phyloP scores from a whole-genome alignment of 345 rosid genomes.

The Draba incana region DNA sequence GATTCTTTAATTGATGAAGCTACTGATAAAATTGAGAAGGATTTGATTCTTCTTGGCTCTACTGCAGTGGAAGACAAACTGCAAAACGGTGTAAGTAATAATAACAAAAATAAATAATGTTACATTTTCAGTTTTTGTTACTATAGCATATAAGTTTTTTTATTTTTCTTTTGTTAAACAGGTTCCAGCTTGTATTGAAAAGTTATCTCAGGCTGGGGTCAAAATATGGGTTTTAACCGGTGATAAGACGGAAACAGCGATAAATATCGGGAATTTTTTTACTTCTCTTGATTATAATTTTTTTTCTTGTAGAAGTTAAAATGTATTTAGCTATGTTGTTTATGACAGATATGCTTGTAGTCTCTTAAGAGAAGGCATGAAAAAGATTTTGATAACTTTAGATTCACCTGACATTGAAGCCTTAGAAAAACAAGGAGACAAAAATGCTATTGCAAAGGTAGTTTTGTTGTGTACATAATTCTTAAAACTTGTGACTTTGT shows the following conservation, averaged over 20 bases:
- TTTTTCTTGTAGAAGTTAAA: constrained; percentile 4
- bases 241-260: constrained; percentile 88
- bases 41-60: constrained; percentile 85
- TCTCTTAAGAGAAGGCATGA: constrained; percentile 78
- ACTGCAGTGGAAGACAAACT: constrained; percentile 96
- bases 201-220: constrained; percentile 75
- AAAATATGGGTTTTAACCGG: constrained; percentile 93
- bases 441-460: constrained; percentile 61
- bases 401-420: constrained; percentile 64
- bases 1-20: constrained; percentile 55
- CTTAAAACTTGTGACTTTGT: background rate
- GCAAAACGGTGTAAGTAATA: constrained; percentile 70
- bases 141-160: background rate
- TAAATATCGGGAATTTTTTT: constrained; percentile 75
- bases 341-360: constrained; percentile 74
- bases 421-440: constrained; percentile 65
- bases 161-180: constrained; percentile 28
- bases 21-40: constrained; percentile 70
- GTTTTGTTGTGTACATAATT: background rate
- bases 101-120: background rate
- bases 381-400: constrained; percentile 60
- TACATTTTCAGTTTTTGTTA: background rate
- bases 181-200: constrained; percentile 83
- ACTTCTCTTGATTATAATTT: constrained; percentile 14
- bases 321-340: constrained; percentile 25